phyloP scores from a whole-genome alignment of 2,329 filamentous ascomycete genomes.

The Xylaria sp. region DNA sequence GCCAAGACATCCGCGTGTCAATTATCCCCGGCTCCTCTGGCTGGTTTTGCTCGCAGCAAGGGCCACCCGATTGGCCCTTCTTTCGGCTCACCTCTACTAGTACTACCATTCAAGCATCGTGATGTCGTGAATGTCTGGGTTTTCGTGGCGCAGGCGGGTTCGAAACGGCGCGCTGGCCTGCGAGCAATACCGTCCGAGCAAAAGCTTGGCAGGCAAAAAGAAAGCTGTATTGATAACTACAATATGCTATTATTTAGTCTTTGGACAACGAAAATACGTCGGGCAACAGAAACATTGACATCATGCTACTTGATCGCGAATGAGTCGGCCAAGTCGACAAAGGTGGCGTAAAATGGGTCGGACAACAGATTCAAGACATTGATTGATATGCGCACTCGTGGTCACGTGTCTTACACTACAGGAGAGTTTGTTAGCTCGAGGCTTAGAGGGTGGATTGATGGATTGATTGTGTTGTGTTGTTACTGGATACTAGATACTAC shows the following conservation, averaged over 20 bases:
- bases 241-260: conserved; percentile 12
- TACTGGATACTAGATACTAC: neutral
- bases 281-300: conserved; percentile 15
- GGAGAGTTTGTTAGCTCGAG: conserved; percentile 18
- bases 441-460: conserved; percentile 15
- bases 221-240: conserved; percentile 19
- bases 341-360: neutral
- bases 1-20: conserved; percentile 33
- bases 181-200: conserved; percentile 41
- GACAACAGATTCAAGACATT: neutral
- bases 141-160: conserved; percentile 36
- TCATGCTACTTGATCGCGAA: neutral
- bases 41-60: conserved; percentile 17
- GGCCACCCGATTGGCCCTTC: conserved; percentile 44
- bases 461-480: conserved; percentile 8
- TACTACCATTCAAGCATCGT: conserved; percentile 28
- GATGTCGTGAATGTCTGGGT: conserved; percentile 42
- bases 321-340: neutral
- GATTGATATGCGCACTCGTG: neutral
- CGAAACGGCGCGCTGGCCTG: conserved; percentile 36
- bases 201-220: conserved; percentile 36
- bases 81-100: conserved; percentile 35
- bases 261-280: conserved; percentile 11
- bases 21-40: conserved; percentile 31
- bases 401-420: conserved; percentile 23